These are phyloP conservation scores for Myriosclerotinia scirpicola DNA, from an alignment of 2,329 filamentous ascomycete genomes.

Conservation along the genomic window DNA sequence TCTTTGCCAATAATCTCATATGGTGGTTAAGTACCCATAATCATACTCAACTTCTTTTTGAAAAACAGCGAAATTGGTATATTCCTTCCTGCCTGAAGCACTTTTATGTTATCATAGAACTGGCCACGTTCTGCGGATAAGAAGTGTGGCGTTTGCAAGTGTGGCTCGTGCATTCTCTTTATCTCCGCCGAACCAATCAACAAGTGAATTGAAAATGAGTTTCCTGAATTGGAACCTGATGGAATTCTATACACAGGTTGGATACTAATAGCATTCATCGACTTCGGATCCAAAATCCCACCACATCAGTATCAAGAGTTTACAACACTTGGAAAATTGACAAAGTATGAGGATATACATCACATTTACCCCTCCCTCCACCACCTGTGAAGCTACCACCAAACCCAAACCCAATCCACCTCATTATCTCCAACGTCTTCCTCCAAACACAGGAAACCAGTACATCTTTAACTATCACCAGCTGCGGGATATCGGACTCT, in stretches of 20 bases:
- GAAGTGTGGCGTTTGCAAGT: conserved; percentile 10
- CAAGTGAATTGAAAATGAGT: background rate
- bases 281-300: background rate
- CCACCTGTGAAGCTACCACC: background rate
- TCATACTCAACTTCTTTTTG: background rate
- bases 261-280: background rate
- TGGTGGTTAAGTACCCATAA: background rate
- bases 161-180: conserved; percentile 16
- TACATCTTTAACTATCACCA: background rate
- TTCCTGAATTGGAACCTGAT: no score
- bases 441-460: background rate
- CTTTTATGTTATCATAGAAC: conserved; percentile 11
- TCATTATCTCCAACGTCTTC: background rate
- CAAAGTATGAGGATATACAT: background rate
- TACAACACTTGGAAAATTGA: background rate
- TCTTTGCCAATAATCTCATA: conserved; percentile 2
- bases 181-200: background rate
- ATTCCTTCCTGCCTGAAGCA: background rate
- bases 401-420: background rate
- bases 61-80: background rate
- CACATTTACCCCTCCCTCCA: background rate
- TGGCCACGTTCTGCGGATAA: conserved; percentile 22
- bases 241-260: no score
- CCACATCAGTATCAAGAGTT: background rate
- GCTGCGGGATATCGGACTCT: no score